Evolutionary conservation across 108 stramenopile species (phyloP).

Genomic region (Fragilariopsis cylindrus): DNA sequence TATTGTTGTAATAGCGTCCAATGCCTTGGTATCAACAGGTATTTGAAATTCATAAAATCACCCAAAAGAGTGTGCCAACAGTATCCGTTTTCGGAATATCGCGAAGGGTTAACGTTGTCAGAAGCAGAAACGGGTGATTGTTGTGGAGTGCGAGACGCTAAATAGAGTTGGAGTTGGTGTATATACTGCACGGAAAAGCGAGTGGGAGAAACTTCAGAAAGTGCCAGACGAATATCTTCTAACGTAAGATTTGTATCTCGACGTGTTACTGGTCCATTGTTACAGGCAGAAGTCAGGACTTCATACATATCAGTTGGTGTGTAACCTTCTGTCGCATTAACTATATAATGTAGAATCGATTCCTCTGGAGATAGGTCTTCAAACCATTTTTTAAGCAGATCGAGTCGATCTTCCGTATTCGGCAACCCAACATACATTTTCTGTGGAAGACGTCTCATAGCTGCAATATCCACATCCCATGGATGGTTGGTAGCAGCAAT

Average conservation of each 20-base stretch:
- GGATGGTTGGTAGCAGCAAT: conserved; percentile 95
- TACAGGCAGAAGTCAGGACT: conserved; percentile 66
- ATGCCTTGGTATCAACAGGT: conserved; percentile 29
- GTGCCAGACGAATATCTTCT: conserved; percentile 54
- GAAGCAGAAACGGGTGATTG: neutral
- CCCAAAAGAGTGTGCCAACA: conserved; percentile 31
- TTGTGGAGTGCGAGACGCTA: neutral
- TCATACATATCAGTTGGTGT: conserved; percentile 71
- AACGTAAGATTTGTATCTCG: conserved; percentile 37
- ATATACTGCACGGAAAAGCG: conserved; percentile 43
- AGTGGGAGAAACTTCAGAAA: conserved; percentile 49
- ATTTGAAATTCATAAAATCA: conserved; percentile 32
- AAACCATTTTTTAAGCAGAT: conserved; percentile 58
- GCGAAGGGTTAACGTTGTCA: neutral
- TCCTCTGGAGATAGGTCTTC: conserved; percentile 31
- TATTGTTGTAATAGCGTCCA: conserved; percentile 25
- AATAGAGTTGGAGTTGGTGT: conserved; percentile 31
- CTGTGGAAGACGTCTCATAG: conserved; percentile 84
- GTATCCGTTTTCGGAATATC: conserved; percentile 7
- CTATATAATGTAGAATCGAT: conserved; percentile 42
- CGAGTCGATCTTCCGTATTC: conserved; percentile 58
- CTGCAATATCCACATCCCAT: conserved; percentile 92
- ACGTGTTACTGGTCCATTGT: conserved; percentile 56
- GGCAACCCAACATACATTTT: conserved; percentile 88
- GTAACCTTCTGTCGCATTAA: conserved; percentile 57